Conservation (phyloP, 1,284 basidiomycete genomes). For the Psilocybe mexicana region DNA sequence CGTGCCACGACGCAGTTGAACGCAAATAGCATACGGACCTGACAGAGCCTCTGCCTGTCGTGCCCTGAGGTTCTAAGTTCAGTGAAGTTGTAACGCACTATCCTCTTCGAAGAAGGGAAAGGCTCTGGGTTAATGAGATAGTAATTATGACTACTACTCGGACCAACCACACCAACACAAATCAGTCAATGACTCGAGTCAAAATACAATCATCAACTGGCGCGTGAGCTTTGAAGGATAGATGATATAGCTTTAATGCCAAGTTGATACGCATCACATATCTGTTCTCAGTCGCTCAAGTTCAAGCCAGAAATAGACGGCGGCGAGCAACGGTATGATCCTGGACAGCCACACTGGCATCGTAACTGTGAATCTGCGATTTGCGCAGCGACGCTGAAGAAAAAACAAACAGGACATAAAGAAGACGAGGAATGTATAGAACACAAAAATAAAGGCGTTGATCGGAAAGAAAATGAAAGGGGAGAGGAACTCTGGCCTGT, state of each 20-base stretch:
- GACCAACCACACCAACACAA: too few relatives aligned
- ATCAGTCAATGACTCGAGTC: neutral
- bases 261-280: neutral
- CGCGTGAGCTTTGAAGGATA: neutral
- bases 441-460: neutral
- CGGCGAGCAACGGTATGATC: neutral
- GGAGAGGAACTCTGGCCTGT: conserved; percentile 2
- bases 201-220: neutral
- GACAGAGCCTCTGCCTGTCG: neutral
- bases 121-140: too few relatives aligned
- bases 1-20: neutral
- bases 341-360: neutral
- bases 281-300: neutral
- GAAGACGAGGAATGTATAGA: neutral
- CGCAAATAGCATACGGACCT: neutral
- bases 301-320: neutral
- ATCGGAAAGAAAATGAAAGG: neutral
- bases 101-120: too few relatives aligned
- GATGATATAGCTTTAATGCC: neutral
- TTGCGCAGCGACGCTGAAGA: neutral
- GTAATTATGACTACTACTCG: too few relatives aligned
- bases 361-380: neutral
- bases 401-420: neutral
- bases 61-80: neutral
- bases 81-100: neutral